phyloP scores from a whole-genome alignment of 2,329 filamentous ascomycete genomes.

The Fusarium sp. region DNA sequence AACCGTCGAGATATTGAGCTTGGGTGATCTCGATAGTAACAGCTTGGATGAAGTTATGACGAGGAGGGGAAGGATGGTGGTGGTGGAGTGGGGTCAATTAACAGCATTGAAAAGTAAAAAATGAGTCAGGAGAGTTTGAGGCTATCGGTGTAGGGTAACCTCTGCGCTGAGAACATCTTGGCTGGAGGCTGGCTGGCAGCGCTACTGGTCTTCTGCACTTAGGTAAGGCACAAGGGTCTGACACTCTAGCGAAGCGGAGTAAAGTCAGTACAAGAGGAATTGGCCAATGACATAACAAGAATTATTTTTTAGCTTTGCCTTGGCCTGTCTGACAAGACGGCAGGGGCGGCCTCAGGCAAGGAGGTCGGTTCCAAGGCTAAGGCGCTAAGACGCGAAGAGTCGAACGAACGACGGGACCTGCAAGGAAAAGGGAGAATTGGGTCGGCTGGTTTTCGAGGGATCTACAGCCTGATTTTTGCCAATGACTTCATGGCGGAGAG shows the following conservation, averaged over 20 bases:
- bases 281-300: constrained; percentile 38
- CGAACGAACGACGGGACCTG: constrained; percentile 35
- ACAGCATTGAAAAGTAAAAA: constrained; percentile 22
- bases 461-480: constrained; percentile 24
- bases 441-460: constrained; percentile 25
- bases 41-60: constrained; percentile 22
- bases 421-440: constrained; percentile 34
- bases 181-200: too few species aligned
- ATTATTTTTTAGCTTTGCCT: neutral
- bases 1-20: constrained; percentile 8
- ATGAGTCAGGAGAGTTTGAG: constrained; percentile 36
- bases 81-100: constrained; percentile 36
- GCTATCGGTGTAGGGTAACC: constrained; percentile 33
- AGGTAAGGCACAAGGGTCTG: constrained; percentile 38
- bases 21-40: constrained; percentile 31
- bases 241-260: constrained; percentile 20
- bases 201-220: constrained; percentile 20
- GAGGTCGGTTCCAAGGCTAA: constrained; percentile 9
- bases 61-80: constrained; percentile 17
- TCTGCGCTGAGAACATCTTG: neutral
- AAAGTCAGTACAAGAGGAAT: constrained; percentile 1
- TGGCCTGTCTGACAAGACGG: constrained; percentile 12
- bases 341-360: constrained; percentile 34
- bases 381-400: constrained; percentile 27
- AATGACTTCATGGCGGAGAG: constrained; percentile 44